A percentile compares a stretch with the other conserved stretches of the same genome.
Evolutionary conservation across 306 rosid species (phyloP).

Genomic region (Lathyrus sativus): DNA sequence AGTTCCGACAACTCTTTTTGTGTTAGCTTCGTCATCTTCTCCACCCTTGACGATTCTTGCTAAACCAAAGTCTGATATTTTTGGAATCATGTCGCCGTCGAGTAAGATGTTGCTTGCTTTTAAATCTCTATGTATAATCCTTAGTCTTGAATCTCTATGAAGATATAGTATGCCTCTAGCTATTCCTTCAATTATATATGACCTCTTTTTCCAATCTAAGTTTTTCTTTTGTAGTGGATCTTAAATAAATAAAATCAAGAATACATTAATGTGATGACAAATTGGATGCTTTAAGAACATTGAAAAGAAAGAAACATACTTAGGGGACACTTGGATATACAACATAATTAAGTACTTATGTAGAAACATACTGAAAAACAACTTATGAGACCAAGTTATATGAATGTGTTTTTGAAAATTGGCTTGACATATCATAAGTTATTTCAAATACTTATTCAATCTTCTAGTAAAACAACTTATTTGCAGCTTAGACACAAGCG

Average conservation of each 20-base stretch:
- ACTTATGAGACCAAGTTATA: background rate
- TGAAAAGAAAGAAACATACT: background rate
- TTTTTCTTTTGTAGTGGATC: constrained; percentile 34
- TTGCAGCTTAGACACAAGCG: too few species aligned
- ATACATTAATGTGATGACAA: background rate
- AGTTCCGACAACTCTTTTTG: constrained; percentile 46
- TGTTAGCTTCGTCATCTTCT: constrained; percentile 38
- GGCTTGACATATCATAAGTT: background rate
- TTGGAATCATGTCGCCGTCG: constrained; percentile 37
- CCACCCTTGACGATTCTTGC: constrained; percentile 40
- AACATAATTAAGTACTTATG: background rate
- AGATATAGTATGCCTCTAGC: constrained; percentile 46
- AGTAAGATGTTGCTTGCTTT: constrained; percentile 44
- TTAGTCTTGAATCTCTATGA: constrained; percentile 42
- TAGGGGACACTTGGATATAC: background rate
- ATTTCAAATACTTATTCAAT: too few species aligned
- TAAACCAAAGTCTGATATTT: constrained; percentile 45
- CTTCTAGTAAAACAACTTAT: too few species aligned
- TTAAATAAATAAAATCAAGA: background rate
- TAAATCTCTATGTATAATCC: constrained; percentile 44
- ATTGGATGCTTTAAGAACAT: background rate
- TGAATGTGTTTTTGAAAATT: background rate
- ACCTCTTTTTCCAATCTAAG: constrained; percentile 37
- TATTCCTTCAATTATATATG: constrained; percentile 40
- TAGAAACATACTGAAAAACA: background rate